These are phyloP conservation scores for Venturiaceae sp. DNA, from an alignment of 2,329 filamentous ascomycete species.

Conservation along the genomic window DNA sequence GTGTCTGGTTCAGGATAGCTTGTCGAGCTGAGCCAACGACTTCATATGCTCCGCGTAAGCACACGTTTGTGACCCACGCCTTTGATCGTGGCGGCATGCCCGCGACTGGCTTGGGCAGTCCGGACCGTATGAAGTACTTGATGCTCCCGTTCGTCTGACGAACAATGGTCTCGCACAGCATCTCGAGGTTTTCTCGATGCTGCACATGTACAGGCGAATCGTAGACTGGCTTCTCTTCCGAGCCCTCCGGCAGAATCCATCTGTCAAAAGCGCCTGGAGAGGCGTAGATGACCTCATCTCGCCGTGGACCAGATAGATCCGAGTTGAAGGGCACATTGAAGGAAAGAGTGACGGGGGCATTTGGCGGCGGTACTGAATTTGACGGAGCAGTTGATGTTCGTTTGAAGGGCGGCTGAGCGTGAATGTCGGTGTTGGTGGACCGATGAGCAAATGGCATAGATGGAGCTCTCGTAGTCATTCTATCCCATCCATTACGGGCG, in stretches of 20 bases:
- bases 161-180: conserved; percentile 73
- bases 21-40: conserved; percentile 83
- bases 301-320: conserved; percentile 83
- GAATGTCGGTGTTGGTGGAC: conserved; percentile 22
- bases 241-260: conserved; percentile 89
- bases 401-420: conserved; percentile 39
- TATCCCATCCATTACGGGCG: conserved; percentile 58
- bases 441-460: conserved; percentile 52
- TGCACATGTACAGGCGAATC: conserved; percentile 86
- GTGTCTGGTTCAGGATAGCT: conserved; percentile 82
- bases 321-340: conserved; percentile 97
- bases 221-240: conserved; percentile 34
- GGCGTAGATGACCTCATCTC: conserved; percentile 89
- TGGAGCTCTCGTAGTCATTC: conserved; percentile 44
- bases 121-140: conserved; percentile 74
- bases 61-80: conserved; percentile 66
- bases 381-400: conserved; percentile 34
- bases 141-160: conserved; percentile 53
- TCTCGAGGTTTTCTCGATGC: conserved; percentile 71
- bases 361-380: conserved; percentile 51
- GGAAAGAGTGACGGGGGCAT: conserved; percentile 77
- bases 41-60: conserved; percentile 71
- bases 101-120: conserved; percentile 57
- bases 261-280: conserved; percentile 77
- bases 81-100: conserved; percentile 41